phyloP scores from a whole-genome alignment of 306 rosid genomes.

The Erythrophleum fordii region DNA sequence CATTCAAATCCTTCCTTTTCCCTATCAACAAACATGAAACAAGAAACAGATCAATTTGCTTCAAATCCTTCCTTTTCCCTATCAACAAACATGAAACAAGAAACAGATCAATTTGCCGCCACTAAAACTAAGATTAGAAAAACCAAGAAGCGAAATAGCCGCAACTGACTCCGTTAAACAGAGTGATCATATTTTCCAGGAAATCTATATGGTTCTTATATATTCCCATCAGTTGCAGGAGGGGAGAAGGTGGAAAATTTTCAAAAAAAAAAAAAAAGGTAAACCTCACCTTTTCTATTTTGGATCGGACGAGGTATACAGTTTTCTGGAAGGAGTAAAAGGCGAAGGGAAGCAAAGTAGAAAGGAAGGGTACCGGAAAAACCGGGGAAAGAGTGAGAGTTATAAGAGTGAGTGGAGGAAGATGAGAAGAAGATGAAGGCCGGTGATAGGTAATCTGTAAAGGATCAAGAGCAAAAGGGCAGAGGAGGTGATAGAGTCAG shows the following conservation, averaged over 20 bases:
- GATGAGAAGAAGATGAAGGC: constrained; percentile 85
- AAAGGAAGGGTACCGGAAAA: constrained; percentile 31
- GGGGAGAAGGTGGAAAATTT: background rate
- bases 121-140: background rate
- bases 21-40: background rate
- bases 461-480: constrained; percentile 55
- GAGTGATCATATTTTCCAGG: constrained; percentile 5
- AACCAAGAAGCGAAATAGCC: background rate
- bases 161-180: background rate
- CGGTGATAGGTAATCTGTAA: constrained; percentile 67
- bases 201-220: background rate
- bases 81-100: background rate
- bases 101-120: background rate
- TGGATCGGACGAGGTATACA: background rate
- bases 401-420: constrained; percentile 87
- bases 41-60: constrained; percentile 40
- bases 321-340: background rate
- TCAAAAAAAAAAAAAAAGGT: background rate
- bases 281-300: background rate
- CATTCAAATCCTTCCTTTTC: constrained; percentile 48
- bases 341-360: background rate
- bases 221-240: background rate
- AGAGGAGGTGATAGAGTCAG: constrained; percentile 39
- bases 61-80: constrained; percentile 17
- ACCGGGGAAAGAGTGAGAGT: constrained; percentile 32